A percentile compares a stretch with the other conserved stretches of the same genome.
These are phyloP conservation scores for Balakata baccata DNA, from an alignment of 345 rosid species.

Conservation along the genomic window DNA sequence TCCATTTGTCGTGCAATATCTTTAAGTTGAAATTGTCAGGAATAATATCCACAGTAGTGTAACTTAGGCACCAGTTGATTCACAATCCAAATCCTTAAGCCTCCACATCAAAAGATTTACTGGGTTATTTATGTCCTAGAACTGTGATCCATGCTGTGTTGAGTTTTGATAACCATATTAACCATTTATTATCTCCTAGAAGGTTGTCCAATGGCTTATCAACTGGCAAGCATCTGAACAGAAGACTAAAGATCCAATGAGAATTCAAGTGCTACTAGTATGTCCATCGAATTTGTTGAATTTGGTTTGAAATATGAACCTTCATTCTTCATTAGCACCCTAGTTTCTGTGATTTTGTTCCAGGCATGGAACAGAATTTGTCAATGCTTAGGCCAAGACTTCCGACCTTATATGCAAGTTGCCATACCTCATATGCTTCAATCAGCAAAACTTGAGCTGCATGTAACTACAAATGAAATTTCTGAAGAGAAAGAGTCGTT, in stretches of 20 bases:
- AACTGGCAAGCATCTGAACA: neutral
- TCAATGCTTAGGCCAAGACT: slow-evolving; percentile 14
- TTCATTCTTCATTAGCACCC: neutral
- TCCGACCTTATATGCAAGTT: slow-evolving; percentile 10
- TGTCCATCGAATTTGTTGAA: neutral
- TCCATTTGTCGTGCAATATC: no score
- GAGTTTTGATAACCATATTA: neutral
- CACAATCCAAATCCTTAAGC: neutral
- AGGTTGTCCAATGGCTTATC: slow-evolving; percentile 9
- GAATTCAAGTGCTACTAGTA: slow-evolving; percentile 13
- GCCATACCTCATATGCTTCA: slow-evolving; percentile 16
- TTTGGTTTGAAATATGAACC: neutral
- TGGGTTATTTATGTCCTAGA: neutral
- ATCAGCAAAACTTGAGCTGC: slow-evolving; percentile 3
- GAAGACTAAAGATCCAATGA: slow-evolving; percentile 10
- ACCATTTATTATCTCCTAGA: neutral
- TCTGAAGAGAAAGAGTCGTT: neutral
- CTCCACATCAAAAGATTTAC: neutral
- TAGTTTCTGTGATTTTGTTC: neutral
- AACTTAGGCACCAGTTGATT: neutral
- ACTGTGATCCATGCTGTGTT: neutral
- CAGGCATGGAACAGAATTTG: slow-evolving; percentile 26
- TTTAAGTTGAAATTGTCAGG: no score
- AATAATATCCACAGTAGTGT: no score
- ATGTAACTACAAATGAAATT: neutral